Evolutionary conservation across 768 basidiomycete genomes (phyloP).

Genomic region (Phlebiopsis gigantea): DNA sequence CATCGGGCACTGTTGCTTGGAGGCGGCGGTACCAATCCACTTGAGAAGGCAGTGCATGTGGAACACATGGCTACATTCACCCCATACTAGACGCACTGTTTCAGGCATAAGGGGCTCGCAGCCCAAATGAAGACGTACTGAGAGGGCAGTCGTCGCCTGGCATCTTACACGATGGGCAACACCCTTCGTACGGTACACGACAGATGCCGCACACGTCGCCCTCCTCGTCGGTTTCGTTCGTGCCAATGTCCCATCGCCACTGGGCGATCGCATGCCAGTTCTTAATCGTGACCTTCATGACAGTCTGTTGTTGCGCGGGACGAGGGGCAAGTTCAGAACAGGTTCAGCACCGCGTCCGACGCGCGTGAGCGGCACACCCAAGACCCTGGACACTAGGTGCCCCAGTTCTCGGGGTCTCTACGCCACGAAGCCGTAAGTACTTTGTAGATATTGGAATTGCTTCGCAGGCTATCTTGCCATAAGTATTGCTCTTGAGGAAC

Average conservation of each 20-base stretch:
- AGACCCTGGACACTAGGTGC: not conserved
- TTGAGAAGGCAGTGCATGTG: constrained; percentile 98
- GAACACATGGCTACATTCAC: constrained; percentile 94
- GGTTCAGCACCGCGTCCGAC: not conserved
- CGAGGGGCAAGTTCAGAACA: not conserved
- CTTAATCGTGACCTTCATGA: constrained; percentile 80
- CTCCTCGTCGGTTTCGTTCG: constrained; percentile 55
- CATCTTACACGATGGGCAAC: constrained; percentile 93
- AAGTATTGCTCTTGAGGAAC: too few relatives aligned
- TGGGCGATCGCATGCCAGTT: constrained; percentile 85
- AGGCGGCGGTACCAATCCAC: constrained; percentile 87
- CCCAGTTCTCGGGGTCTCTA: not conserved
- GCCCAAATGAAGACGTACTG: constrained; percentile 43
- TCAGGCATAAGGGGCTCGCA: not conserved
- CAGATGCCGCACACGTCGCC: constrained; percentile 83
- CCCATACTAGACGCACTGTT: constrained; percentile 75
- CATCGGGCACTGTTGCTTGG: constrained; percentile 98
- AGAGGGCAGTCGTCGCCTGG: constrained; percentile 95
- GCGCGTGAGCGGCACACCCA: not conserved
- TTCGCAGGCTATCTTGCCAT: too few relatives aligned
- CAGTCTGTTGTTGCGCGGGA: not conserved
- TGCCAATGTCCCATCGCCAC: constrained; percentile 77
- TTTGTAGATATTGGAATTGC: too few relatives aligned
- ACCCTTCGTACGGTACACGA: constrained; percentile 87
- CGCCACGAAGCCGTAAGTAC: not conserved